phyloP scores from a whole-genome alignment of 495 filamentous ascomycete genomes.

The Elasticomyces elasticus region DNA sequence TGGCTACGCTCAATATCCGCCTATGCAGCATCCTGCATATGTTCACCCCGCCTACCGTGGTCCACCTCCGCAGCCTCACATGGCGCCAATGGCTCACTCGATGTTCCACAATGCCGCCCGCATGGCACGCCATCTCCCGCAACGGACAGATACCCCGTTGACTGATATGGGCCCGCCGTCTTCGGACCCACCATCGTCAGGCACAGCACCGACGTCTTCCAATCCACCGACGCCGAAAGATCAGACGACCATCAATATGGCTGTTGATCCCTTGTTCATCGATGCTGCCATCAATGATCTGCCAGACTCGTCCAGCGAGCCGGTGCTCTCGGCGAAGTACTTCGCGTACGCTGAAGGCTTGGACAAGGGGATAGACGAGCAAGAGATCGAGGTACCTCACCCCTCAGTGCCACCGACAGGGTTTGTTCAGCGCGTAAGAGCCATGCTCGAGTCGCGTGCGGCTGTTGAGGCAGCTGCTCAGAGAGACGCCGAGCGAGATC shows the following conservation, averaged over 20 bases:
- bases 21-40: conserved; percentile 6
- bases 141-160: conserved; percentile 19
- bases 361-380: conserved; percentile 13
- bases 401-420: conserved; percentile 20
- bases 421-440: conserved; percentile 26
- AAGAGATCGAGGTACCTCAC: conserved; percentile 12
- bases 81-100: conserved; percentile 13
- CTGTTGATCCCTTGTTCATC: conserved; percentile 22
- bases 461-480: conserved; percentile 18
- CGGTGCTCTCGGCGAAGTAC: conserved; percentile 16
- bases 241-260: conserved; percentile 21
- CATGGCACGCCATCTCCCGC: conserved; percentile 20
- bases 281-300: conserved; percentile 15
- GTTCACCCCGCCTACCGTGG: conserved; percentile 9
- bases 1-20: conserved; percentile 6
- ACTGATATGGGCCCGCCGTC: conserved; percentile 25
- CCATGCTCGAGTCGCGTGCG: conserved; percentile 24
- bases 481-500: conserved; percentile 10
- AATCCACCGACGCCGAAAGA: conserved; percentile 27
- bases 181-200: conserved; percentile 27
- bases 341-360: conserved; percentile 19
- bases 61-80: conserved; percentile 5
- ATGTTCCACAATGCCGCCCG: conserved; percentile 24
- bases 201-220: conserved; percentile 18
- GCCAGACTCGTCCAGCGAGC: conserved; percentile 20